These are phyloP conservation scores for Austroboletus rostrupii DNA, from an alignment of 1,284 basidiomycete species.

Conservation along the genomic window DNA sequence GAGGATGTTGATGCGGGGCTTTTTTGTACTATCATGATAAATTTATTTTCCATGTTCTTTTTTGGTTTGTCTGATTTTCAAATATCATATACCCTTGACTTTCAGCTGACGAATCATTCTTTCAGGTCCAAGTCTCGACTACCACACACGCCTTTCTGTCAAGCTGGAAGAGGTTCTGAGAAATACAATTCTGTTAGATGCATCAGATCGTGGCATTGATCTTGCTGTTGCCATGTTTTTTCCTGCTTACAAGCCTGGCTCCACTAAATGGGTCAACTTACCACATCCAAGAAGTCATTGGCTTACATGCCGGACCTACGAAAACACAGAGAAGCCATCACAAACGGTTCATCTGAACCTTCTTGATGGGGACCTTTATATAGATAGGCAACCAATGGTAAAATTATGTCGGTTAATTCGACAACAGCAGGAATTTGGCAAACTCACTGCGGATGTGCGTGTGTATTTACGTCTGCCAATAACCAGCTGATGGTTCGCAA, in stretches of 20 bases:
- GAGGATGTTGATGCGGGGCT: background rate
- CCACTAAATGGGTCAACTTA: background rate
- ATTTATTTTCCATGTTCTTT: too few species aligned
- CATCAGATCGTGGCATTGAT: conserved; percentile 26
- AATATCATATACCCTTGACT: background rate
- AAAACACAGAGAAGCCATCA: background rate
- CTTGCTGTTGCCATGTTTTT: conserved; percentile 32
- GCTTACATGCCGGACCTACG: background rate
- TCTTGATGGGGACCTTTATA: background rate
- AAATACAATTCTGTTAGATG: conserved; percentile 1
- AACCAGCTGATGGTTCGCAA: too few species aligned
- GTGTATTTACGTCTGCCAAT: too few species aligned
- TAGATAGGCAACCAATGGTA: conserved; percentile 34
- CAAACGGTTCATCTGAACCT: background rate
- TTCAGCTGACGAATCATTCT: too few species aligned
- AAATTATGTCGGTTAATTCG: conserved; percentile 34
- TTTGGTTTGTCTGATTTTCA: background rate
- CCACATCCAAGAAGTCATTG: background rate
- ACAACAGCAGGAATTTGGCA: conserved; percentile 19
- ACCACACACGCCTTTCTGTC: too few species aligned
- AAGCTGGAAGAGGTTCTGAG: background rate
- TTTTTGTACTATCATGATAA: too few species aligned
- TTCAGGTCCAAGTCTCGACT: too few species aligned
- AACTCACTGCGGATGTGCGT: conserved; percentile 31
- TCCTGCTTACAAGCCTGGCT: conserved; percentile 8